Base-by-base conservation (phyloP, 306 rosid genomes). In the Rubus idaeus region DNA sequence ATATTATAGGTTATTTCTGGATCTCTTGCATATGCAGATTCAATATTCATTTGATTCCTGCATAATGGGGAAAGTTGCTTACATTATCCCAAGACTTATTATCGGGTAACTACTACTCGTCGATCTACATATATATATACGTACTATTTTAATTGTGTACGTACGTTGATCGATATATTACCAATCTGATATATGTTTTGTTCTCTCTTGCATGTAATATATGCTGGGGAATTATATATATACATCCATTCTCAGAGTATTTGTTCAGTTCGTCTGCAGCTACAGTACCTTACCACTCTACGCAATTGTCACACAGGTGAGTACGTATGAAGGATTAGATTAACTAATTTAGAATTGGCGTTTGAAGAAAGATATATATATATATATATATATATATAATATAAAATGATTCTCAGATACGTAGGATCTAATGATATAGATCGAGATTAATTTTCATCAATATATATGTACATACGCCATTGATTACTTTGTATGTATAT, bases 241-340 rank as follows among this genome's bases (percentile, higher is more conserved):
- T 30, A 0, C 35, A 30, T 30, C 20, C 1, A 37, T 23, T 66
- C n/a, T 40, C 55, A 82, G 85, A 74, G 82, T 11, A n/a, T 68
- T 73, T 16, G 14, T 82, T 61, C 85, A 78, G 79, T 73, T 82
- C 56, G 21, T 82, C 75, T 78, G 85, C 77, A 82, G 85, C 57
- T 82, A 82, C 57, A 73, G 85, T 30, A 82, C 85, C 52, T 75
- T 82, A 14, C 85, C 85, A 10, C 79, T 82, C 40, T 82, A 82
- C 17, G 82, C 85, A 7, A 82, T 82, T 39, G 82, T 82, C 46
- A 74, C 85, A 30, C 85, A 82, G 76, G 82, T 82, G 57, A 68
- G 45, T 61, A 12, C 11, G 10, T 65, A 57, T 61, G 42, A 17
- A 3, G 56, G 41, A 14, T 60, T 30, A 39, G 17, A 6, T 23